phyloP scores from a whole-genome alignment of 371 early-diverging fungal genomes.

The Syncephalastrum monosporum region DNA sequence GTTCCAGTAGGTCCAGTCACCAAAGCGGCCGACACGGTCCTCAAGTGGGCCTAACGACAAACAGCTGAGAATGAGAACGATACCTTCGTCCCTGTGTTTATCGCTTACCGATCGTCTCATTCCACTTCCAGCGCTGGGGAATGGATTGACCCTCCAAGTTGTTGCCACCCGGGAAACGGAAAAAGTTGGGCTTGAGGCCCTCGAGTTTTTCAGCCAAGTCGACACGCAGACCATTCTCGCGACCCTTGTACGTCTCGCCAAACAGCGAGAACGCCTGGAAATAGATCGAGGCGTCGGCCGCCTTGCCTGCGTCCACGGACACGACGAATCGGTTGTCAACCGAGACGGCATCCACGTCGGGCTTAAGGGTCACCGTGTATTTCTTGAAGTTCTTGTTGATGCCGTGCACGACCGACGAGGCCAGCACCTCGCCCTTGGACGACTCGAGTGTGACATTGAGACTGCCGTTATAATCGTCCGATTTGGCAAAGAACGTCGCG shows the following conservation, averaged over 20 bases:
- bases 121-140: constrained; percentile 24
- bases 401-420: constrained; percentile 7
- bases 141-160: constrained; percentile 22
- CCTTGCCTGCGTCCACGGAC: constrained; percentile 10
- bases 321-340: constrained; percentile 19
- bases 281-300: constrained; percentile 15
- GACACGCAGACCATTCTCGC: constrained; percentile 23
- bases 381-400: constrained; percentile 14
- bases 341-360: constrained; percentile 9
- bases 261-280: constrained; percentile 29
- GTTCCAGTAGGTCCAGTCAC: constrained; percentile 27
- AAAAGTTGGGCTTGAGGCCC: constrained; percentile 20
- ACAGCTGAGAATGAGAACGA: too few species aligned
- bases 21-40: constrained; percentile 21
- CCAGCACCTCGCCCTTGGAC: constrained; percentile 8
- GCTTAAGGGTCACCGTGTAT: constrained; percentile 11
- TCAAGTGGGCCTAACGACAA: constrained; percentile 18
- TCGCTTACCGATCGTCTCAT: constrained; percentile 19
- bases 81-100: neutral
- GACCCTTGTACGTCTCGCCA: constrained; percentile 23
- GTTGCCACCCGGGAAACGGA: constrained; percentile 32
- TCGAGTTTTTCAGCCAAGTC: constrained; percentile 19
- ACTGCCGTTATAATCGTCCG: constrained; percentile 14
- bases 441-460: constrained; percentile 18
- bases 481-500: constrained; percentile 21